Evolutionary conservation across 2,329 filamentous ascomycete genomes (phyloP), one percentile per base, ranked within the genome.

Genomic region (Zarea fungicola): DNA sequence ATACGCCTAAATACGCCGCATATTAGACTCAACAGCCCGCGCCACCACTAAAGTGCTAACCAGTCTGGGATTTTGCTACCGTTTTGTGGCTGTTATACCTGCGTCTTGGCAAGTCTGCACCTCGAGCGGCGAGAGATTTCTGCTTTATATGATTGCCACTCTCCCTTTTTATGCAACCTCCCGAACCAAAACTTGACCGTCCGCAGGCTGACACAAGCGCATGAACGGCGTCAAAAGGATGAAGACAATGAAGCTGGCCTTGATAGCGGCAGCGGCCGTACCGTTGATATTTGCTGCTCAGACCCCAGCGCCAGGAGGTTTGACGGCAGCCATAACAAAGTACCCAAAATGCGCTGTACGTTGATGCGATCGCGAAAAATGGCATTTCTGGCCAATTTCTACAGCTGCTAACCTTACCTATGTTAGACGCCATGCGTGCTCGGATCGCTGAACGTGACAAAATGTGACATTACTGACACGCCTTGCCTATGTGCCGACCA

Each of bases 341-440:
- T 49, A 29, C 16, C 46, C 46, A 13, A 36, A 42, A 29, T 49
- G 46, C 31, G 41, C 46, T 28, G 46, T 49, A 49, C 7, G 45
- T 22, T n/a, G 8, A n/a, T 28, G 39, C 32, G n/a, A 18, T 16
- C 19, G 32, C 6, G 32, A 35, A 9, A 18, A 31, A 31, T 31
- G 28, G 9, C 28, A 9, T 31, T 31, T 31, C 28, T 31, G 9
- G 28, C 28, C 28, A 31, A 14, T 14, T 31, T 31, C 28, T 8
- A 8, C 28, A 31, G 14, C 8, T 14, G 28, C 14, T 31, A 14
- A 14, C n/a, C n/a, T n/a, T n/a, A n/a, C n/a, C 23, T 8, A 3
- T 9, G 7, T 5, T 18, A 48, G 46, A 1, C 40, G 10, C 29
- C 37, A 5, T 48, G 46, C 32, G 9, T 48, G 14, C 22, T 29